A percentile compares a stretch with the other conserved stretches of the same genome.
Evolutionary conservation across 176 grass and related monocot species (phyloP).

Genomic region (maize (Zea mays)): DNA sequence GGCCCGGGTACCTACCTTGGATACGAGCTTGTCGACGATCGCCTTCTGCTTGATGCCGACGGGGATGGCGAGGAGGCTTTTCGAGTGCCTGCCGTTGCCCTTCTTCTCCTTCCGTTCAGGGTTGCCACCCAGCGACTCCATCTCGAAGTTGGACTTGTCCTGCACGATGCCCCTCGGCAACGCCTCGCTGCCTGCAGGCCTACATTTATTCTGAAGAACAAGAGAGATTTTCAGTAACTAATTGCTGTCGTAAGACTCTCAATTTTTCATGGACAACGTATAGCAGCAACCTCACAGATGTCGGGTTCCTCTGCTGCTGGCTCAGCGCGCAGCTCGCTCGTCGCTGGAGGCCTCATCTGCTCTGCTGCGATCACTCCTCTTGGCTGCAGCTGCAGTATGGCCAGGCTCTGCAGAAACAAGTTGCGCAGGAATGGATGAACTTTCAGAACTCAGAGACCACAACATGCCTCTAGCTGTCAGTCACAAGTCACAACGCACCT

Average conservation of each 20-base stretch:
- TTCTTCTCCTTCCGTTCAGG: constrained; percentile 26
- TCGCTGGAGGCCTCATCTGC: not conserved
- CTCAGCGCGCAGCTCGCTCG: not conserved
- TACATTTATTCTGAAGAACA: constrained; percentile 52
- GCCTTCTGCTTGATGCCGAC: constrained; percentile 85
- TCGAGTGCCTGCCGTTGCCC: constrained; percentile 22
- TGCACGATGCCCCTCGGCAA: constrained; percentile 83
- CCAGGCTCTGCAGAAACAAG: constrained; percentile 32
- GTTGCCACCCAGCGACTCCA: constrained; percentile 58
- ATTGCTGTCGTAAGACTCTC: not conserved
- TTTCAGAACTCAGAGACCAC: not conserved
- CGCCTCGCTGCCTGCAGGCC: constrained; percentile 60
- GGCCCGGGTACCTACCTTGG: constrained; percentile 52
- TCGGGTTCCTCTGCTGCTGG: constrained; percentile 16
- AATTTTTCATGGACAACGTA: not conserved
- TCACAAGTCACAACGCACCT: constrained; percentile 33
- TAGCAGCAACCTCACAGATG: constrained; percentile 37
- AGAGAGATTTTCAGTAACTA: constrained; percentile 10
- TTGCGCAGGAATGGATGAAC: not conserved
- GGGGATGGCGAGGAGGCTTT: constrained; percentile 78
- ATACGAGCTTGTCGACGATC: constrained; percentile 66
- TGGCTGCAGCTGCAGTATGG: constrained; percentile 34
- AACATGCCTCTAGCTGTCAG: not conserved
- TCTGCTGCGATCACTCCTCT: not conserved
- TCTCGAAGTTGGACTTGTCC: constrained; percentile 69